Percentiles rank a stretch among this genome's conserved stretches.
Conservation (phyloP, 805 yeast species). For the Kluyveromyces lactis region DNA sequence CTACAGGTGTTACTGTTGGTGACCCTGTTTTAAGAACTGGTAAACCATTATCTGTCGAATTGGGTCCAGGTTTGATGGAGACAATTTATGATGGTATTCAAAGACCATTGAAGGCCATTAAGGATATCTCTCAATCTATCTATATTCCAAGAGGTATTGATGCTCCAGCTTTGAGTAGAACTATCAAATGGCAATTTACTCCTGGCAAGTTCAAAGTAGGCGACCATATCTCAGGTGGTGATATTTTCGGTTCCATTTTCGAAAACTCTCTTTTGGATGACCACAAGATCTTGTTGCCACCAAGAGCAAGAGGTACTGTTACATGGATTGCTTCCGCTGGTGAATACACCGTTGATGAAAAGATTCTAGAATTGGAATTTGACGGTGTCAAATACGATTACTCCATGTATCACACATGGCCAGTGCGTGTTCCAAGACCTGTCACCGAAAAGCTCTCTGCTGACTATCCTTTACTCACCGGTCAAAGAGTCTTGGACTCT, state of each 20-base stretch:
- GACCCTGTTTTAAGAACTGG: slow-evolving; percentile 98
- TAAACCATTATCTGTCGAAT: slow-evolving; percentile 95
- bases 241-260: slow-evolving; percentile 84
- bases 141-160: slow-evolving; percentile 98
- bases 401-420: slow-evolving; percentile 98
- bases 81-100: slow-evolving; percentile 99
- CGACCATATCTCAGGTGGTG: slow-evolving; percentile 98
- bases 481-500: slow-evolving; percentile 97
- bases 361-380: slow-evolving; percentile 87
- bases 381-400: slow-evolving; percentile 75
- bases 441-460: slow-evolving; percentile 92
- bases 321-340: slow-evolving; percentile 86
- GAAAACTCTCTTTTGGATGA: slow-evolving; percentile 90
- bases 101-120: slow-evolving; percentile 93
- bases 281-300: slow-evolving; percentile 93
- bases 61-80: slow-evolving; percentile 99
- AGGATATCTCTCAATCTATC: slow-evolving; percentile 79
- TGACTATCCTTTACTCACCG: slow-evolving; percentile 91
- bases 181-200: slow-evolving; percentile 72
- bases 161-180: slow-evolving; percentile 89
- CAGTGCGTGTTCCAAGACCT: slow-evolving; percentile 98
- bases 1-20: slow-evolving; percentile 98
- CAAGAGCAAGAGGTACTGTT: slow-evolving; percentile 97
- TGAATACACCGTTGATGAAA: slow-evolving; percentile 83
- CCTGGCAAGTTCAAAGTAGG: slow-evolving; percentile 75